Evolutionary conservation across 148 eudicot species (phyloP).

Genomic region (Camellia japonica): DNA sequence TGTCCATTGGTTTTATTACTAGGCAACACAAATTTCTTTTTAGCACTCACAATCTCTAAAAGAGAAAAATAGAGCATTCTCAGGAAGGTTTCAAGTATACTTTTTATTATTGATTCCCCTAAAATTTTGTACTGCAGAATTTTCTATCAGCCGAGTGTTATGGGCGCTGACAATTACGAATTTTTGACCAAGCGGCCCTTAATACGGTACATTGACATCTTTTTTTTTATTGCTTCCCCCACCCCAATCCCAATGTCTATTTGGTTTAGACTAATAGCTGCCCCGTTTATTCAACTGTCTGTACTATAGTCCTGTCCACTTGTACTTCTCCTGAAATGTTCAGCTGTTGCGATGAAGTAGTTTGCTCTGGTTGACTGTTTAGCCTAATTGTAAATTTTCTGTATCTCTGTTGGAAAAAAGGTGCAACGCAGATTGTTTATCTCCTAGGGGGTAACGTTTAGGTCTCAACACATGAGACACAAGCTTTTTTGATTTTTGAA

Average conservation of each 20-base stretch:
- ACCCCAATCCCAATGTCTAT: not conserved
- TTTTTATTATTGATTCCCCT: not conserved
- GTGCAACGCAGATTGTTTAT: not conserved
- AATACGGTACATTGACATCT: constrained; percentile 29
- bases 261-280: not conserved
- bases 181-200: constrained; percentile 12
- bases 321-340: not conserved
- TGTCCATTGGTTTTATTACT: not conserved
- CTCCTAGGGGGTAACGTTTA: not conserved
- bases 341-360: not conserved
- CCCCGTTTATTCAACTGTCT: not conserved
- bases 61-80: not conserved
- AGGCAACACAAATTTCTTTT: not conserved
- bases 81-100: not conserved
- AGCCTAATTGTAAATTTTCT: not conserved
- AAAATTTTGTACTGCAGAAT: constrained; percentile 28
- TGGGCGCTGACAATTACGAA: constrained; percentile 16
- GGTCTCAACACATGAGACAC: not conserved
- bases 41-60: not conserved
- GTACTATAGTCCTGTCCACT: not conserved
- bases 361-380: not conserved
- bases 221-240: not conserved
- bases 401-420: not conserved
- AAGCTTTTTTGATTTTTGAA: not conserved
- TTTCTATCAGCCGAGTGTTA: constrained; percentile 13